Evolutionary conservation across 2,329 filamentous ascomycete genomes (phyloP).

Genomic region (Pezicula carpinea): DNA sequence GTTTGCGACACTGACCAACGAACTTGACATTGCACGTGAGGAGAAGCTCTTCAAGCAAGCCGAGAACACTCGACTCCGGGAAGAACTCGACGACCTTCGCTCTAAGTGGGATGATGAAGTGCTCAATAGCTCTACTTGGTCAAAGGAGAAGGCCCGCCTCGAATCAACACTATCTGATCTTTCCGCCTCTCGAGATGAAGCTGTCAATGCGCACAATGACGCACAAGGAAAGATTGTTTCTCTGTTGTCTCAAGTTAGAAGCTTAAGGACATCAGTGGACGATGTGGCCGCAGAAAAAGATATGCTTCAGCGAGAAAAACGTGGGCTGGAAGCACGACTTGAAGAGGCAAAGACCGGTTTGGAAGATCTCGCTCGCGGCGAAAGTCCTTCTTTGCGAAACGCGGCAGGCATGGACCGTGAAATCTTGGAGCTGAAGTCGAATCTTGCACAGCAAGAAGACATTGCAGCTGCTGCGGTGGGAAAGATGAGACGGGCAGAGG

Average conservation of each 20-base stretch:
- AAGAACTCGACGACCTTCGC: conserved; percentile 90
- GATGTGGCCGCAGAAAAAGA: conserved; percentile 84
- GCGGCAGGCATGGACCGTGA: conserved; percentile 86
- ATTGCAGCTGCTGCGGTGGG: conserved; percentile 86
- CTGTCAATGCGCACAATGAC: conserved; percentile 87
- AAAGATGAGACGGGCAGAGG: conserved; percentile 94
- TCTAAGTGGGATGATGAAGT: conserved; percentile 99
- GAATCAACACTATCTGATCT: conserved; percentile 88
- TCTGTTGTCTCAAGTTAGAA: conserved; percentile 83
- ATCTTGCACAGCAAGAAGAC: conserved; percentile 88
- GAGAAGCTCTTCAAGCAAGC: conserved; percentile 81
- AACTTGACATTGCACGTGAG: conserved; percentile 89
- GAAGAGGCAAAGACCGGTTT: conserved; percentile 83
- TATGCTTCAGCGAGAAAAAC: conserved; percentile 81
- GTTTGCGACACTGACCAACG: conserved; percentile 81
- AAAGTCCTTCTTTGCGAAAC: conserved; percentile 82
- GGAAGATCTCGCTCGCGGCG: conserved; percentile 80
- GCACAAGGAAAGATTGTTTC: conserved; percentile 90
- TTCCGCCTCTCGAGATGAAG: conserved; percentile 87
- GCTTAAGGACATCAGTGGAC: conserved; percentile 77
- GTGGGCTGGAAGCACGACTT: conserved; percentile 76
- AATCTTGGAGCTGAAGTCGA: conserved; percentile 82
- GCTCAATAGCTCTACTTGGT: conserved; percentile 95
- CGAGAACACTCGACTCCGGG: conserved; percentile 83
- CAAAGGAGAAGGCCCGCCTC: conserved; percentile 91